Evolutionary conservation across 257 asterid species (phyloP), one percentile per base, ranked within the genome.

Genomic region (Forsythia viridissima): DNA sequence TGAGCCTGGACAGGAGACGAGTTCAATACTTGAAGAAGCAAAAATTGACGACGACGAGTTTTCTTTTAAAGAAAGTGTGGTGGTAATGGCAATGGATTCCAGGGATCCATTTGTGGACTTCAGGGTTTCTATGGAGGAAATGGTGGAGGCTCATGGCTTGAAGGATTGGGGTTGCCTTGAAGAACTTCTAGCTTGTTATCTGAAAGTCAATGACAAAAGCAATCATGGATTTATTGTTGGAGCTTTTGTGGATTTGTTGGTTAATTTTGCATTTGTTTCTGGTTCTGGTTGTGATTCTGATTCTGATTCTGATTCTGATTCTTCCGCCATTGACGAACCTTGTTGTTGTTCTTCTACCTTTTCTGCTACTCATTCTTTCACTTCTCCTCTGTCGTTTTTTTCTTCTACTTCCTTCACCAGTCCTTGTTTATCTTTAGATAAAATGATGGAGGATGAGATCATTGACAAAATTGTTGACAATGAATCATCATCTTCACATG

Each of bases 81-180:
- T 76, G 6, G 41, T 80, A 11, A 51, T 76, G 82, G 87, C 80
- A 3, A 72, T 87, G 77, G 89, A 86, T 38, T 87, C 90, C 5
- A 3, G 12, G 16, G 87, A 91, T 67, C 96, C 92, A 11, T 82
- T 80, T 71, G 6, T 11, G 43, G 91, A 88, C 72, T 91, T 89
- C 84, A 74, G 89, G 75, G 86, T 59, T 0, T 89, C 96, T 39
- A 91, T 91, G 91, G 89, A 72, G 83, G 94, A 89, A 79, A 88
- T 91, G 90, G 88, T 91, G 79, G 90, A 74, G 70, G 86, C 89
- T 21, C 84, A 87, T 44, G 87, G 81, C 21, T 36, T 88, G 40
- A 83, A 83, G 34, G 85, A 86, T 46, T 85, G 93, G 89, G 86
- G 81, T 2, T 71, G 57, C 8, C 70, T 91, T 63, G 93, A 90